Base-by-base conservation (phyloP, 805 yeast species). In the Candida nitratophila region DNA sequence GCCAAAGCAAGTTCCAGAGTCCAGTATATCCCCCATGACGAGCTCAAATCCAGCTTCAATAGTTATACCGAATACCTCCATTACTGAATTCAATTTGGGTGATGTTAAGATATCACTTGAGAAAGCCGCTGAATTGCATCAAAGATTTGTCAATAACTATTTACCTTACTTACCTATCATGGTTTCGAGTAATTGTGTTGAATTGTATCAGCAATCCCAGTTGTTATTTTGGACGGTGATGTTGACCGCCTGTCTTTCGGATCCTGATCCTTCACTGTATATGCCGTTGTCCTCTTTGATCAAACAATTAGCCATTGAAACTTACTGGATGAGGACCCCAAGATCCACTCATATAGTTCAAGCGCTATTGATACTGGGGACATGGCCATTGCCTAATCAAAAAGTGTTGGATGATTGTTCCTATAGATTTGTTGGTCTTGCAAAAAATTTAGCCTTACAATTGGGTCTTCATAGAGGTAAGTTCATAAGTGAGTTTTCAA, bases 371-470 rank as follows among this genome's bases (percentile, higher is more conserved):
- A 83, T 90, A n/a, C 68, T 90, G 26, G 79, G 90, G 26, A 79
- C 80, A 15, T 90, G 97, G 97, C 96, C 96, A 0, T 63, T 90
- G 38, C 97, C 97, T 0, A 89, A 89, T 56, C 90, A 86, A 56
- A 90, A 89, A 56, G 91, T 90, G 17, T 69, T 90, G 47, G 97
- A 90, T 64, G 97, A 90, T 59, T 83, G 93, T 57, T 84, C 95
- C 3, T 89, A 87, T 55, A 71, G 97, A 55, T 90, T 88, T 62
- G 80, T 86, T 16, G 95, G 95, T 0, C 69, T 90, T 37, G 96
- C 96, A 1, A 87, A 88, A 52, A 80, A 82, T 47, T 67, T 90
- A 42, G 86, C 95, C 0, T 76, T 84, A 50, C 97, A 90, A 60
- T 66, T 90, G 31, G 97, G 97, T 11, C 69, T 90, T 47, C 97